Base-by-base conservation (phyloP, 495 filamentous ascomycete genomes). In the Xylaria sp. region DNA sequence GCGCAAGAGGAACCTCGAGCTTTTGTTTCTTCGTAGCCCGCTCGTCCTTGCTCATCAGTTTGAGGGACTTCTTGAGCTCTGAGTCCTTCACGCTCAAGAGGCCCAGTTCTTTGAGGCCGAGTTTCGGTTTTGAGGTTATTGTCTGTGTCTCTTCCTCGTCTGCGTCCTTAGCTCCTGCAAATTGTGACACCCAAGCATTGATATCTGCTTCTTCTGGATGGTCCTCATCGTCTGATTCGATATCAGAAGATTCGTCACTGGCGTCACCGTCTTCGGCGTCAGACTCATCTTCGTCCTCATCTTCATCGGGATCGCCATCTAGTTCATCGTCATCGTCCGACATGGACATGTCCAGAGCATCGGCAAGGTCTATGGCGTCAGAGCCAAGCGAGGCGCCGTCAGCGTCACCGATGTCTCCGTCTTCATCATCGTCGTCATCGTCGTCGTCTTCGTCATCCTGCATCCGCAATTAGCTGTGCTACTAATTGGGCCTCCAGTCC, bases 311-410 rank as follows among this genome's bases (percentile, higher is more conserved):
- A 17, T 72, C 78, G 52, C 77, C 75, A n/a, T 71, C 81, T 66
- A 65, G 77, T 67, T 82, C 81, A 26, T 81, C 82, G 63, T 87
- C 85, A 43, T 80, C 80, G 41, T 82, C 80, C 52, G 78, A 86
- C 33, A 85, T 74, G 5, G 77, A 91, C 80, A 92, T 89, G 81
- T 97, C 94, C 69, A 97, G 86, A 75, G 92, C 91, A 55, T 89
- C 90, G 5, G 92, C 90, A 52, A 97, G 86, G 82, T 97, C 94
- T 66, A 97, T 89, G 21, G 92, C 94, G 73, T 94, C 93, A 61
- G 93, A 93, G 24, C 94, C 94, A 21, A 97, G 84, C 29, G 82
- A 84, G 61, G 84, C 83, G 5, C 80, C 74, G 50, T 86, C 81
- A 6, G 78, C 79, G 58, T 92, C 89, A 61, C 88, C 89, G 24